phyloP scores from a whole-genome alignment of 2,329 filamentous ascomycete species.

The Xylaria hypoxylon region DNA sequence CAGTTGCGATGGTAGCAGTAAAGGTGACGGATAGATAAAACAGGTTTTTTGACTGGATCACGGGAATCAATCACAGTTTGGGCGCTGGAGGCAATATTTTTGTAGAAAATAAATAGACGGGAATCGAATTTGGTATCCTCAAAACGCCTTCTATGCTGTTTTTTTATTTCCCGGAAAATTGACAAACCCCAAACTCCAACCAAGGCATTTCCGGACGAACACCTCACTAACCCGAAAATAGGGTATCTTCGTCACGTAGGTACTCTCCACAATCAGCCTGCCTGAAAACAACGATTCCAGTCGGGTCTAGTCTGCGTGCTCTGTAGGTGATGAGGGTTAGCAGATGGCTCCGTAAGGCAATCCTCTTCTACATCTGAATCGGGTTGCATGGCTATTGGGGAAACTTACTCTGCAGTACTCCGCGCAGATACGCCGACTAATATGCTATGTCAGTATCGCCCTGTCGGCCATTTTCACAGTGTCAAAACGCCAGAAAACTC shows the following conservation, averaged over 20 bases:
- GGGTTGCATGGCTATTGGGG: not conserved
- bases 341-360: not conserved
- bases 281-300: conserved; percentile 87
- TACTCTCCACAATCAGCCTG: conserved; percentile 97
- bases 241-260: conserved; percentile 80
- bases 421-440: conserved; percentile 40
- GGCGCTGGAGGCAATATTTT: not conserved
- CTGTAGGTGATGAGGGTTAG: conserved; percentile 45
- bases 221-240: conserved; percentile 65
- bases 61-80: not conserved
- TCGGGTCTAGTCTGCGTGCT: conserved; percentile 87
- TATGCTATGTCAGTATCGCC: conserved; percentile 25
- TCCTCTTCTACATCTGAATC: not conserved
- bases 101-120: conserved; percentile 18
- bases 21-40: not conserved
- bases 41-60: not conserved
- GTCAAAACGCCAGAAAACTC: conserved; percentile 9
- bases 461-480: not conserved
- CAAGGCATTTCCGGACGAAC: not conserved
- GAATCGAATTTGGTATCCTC: conserved; percentile 39
- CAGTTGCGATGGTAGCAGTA: not conserved
- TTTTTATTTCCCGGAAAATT: conserved; percentile 18
- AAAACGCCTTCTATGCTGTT: conserved; percentile 40
- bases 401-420: conserved; percentile 38
- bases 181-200: conserved; percentile 43